These are phyloP conservation scores for Colletotrichum lupini DNA, from an alignment of 2,329 filamentous ascomycete genomes.

Conservation along the genomic window DNA sequence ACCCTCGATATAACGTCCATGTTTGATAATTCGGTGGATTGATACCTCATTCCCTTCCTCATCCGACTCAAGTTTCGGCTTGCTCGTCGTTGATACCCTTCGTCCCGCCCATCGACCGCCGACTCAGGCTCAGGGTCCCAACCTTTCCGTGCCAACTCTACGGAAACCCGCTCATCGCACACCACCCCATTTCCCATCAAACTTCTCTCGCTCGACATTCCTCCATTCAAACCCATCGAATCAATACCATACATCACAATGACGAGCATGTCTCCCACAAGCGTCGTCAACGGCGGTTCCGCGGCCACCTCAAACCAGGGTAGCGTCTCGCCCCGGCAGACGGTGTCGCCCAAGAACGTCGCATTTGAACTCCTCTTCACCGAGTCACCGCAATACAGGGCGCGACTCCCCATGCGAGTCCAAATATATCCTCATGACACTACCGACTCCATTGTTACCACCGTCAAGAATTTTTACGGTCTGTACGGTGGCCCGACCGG, in stretches of 20 bases:
- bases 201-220: slow-evolving; percentile 38
- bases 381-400: slow-evolving; percentile 74
- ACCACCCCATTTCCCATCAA: slow-evolving; percentile 34
- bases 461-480: slow-evolving; percentile 99
- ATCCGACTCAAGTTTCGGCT: slow-evolving; percentile 21
- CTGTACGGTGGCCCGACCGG: slow-evolving; percentile 81
- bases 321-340: slow-evolving; percentile 59
- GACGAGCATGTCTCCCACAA: slow-evolving; percentile 59
- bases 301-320: slow-evolving; percentile 53
- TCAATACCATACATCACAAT: slow-evolving; percentile 47
- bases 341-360: slow-evolving; percentile 74
- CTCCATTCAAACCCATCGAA: slow-evolving; percentile 41
- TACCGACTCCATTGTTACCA: slow-evolving; percentile 97
- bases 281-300: slow-evolving; percentile 45
- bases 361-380: slow-evolving; percentile 81
- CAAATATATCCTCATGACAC: slow-evolving; percentile 96
- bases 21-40: background rate
- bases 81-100: slow-evolving; percentile 40
- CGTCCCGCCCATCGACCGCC: slow-evolving; percentile 29
- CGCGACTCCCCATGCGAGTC: slow-evolving; percentile 84
- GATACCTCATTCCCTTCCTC: background rate
- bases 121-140: slow-evolving; percentile 23
- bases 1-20: slow-evolving; percentile 2
- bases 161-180: slow-evolving; percentile 32
- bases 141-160: slow-evolving; percentile 20